phyloP scores from a whole-genome alignment of 1,284 basidiomycete species.

The Phlebopus sp. region DNA sequence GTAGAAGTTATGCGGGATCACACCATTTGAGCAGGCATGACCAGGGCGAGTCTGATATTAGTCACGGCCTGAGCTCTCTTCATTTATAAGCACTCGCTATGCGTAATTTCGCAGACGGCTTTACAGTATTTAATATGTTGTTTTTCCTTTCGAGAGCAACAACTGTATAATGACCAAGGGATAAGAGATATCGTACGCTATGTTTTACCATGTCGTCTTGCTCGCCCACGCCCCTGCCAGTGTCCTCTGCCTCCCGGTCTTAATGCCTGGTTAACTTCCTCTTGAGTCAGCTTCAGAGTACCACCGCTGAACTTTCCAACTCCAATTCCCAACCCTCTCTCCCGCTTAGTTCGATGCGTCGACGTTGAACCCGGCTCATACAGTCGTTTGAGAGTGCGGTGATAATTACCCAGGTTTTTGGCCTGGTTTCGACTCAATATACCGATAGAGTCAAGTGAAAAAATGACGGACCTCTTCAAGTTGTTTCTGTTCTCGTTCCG shows the following conservation, averaged over 20 bases:
- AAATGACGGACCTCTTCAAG: conserved; percentile 58
- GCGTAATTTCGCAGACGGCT: conserved; percentile 2
- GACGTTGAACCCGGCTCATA: conserved; percentile 44
- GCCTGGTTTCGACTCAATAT: conserved; percentile 43
- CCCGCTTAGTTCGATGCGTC: conserved; percentile 43
- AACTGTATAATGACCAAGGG: neutral
- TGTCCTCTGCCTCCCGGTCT: conserved; percentile 14
- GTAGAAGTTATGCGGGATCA: conserved; percentile 22
- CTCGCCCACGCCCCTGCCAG: conserved; percentile 15
- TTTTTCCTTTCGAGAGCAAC: neutral
- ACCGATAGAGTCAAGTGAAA: neutral
- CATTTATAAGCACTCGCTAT: conserved; percentile 15
- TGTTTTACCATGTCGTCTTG: conserved; percentile 4
- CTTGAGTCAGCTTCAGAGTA: conserved; percentile 56
- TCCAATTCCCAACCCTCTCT: conserved; percentile 69
- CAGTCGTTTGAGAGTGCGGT: conserved; percentile 66
- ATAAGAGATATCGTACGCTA: neutral
- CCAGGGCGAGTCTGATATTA: conserved; percentile 24
- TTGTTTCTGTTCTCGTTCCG: conserved; percentile 47
- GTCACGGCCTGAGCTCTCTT: conserved; percentile 20
- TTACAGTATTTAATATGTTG: conserved; percentile 1
- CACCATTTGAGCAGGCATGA: conserved; percentile 14
- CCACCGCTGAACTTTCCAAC: conserved; percentile 73
- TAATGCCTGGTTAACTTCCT: conserved; percentile 46
- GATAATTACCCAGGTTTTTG: conserved; percentile 78